Percentiles rank a stretch among this genome's conserved stretches.
These are phyloP conservation scores for Leishmania gerbilli DNA, from an alignment of 208 protist species.

Conservation along the genomic window DNA sequence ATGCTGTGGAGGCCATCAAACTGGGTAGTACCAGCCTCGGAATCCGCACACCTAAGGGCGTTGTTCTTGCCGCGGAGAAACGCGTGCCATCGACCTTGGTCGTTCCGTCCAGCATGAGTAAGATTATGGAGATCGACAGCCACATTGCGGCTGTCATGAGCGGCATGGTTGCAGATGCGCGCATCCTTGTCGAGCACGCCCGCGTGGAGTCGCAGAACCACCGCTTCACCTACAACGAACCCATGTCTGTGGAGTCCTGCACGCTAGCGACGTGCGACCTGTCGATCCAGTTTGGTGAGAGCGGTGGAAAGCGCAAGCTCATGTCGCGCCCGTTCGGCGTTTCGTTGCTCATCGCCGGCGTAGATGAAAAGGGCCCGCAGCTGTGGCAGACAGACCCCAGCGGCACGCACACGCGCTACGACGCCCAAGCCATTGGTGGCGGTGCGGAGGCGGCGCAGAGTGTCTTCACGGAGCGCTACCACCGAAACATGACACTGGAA, in stretches of 20 bases:
- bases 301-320: constrained; percentile 82
- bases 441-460: constrained; percentile 98
- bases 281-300: constrained; percentile 97
- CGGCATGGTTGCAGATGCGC: constrained; percentile 98
- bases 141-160: constrained; percentile 97
- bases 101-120: constrained; percentile 96
- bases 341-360: constrained; percentile 98
- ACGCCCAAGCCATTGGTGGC: constrained; percentile 99
- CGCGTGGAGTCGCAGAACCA: constrained; percentile 99
- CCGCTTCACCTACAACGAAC: constrained; percentile 99
- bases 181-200: constrained; percentile 98
- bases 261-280: constrained; percentile 98
- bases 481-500: constrained; percentile 95
- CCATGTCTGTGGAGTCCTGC: constrained; percentile 96
- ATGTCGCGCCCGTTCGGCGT: constrained; percentile 99
- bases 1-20: constrained; percentile 93
- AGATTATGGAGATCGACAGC: constrained; percentile 98
- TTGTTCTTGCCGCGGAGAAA: constrained; percentile 99
- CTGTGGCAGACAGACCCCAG: constrained; percentile 98
- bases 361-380: constrained; percentile 97
- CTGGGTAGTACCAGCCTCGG: constrained; percentile 98
- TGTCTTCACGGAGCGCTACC: constrained; percentile 97
- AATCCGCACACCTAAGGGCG: constrained; percentile 97
- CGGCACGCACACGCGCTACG: constrained; percentile 96
- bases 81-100: constrained; percentile 97